Conservation (phyloP, 176 grass and related monocot genomes). For the Guadua angustifolia region DNA sequence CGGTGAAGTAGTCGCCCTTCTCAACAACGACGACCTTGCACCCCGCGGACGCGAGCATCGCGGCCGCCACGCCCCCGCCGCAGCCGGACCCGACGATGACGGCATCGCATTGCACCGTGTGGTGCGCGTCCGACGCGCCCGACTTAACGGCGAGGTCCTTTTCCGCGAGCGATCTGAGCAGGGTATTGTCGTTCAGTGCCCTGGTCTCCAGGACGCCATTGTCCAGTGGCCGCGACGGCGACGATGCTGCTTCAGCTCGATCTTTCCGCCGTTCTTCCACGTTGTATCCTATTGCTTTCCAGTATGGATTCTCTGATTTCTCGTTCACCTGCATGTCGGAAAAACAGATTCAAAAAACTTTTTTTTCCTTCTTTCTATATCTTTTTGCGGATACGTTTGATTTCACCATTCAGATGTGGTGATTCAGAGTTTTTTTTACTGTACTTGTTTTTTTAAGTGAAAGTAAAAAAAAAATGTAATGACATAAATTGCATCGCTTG, state of each 20-base stretch:
- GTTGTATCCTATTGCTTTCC: conserved; percentile 82
- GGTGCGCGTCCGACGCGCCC: conserved; percentile 18
- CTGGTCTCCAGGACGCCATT: conserved; percentile 66
- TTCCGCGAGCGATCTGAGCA: conserved; percentile 56
- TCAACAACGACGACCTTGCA: conserved; percentile 86
- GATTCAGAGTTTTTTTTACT: not conserved
- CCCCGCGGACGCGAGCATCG: conserved; percentile 72
- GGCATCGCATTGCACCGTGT: conserved; percentile 66
- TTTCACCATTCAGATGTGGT: not conserved
- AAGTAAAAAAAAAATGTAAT: not conserved
- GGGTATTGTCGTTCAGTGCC: conserved; percentile 48
- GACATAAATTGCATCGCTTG: not conserved
- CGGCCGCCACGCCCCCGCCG: conserved; percentile 79
- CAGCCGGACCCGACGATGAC: conserved; percentile 88
- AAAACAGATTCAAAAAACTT: not conserved
- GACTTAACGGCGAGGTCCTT: conserved; percentile 59
- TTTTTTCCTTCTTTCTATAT: not conserved
- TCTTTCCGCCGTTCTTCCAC: conserved; percentile 38
- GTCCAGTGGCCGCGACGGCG: conserved; percentile 53
- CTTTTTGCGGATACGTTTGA: not conserved
- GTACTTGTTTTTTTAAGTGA: not conserved
- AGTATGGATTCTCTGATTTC: conserved; percentile 60
- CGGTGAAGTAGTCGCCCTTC: conserved; percentile 83
- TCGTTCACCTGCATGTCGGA: conserved; percentile 56
- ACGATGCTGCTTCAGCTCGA: not conserved